These are phyloP conservation scores for Fusarium abutilonis DNA, from an alignment of 2,329 filamentous ascomycete genomes.

Conservation along the genomic window DNA sequence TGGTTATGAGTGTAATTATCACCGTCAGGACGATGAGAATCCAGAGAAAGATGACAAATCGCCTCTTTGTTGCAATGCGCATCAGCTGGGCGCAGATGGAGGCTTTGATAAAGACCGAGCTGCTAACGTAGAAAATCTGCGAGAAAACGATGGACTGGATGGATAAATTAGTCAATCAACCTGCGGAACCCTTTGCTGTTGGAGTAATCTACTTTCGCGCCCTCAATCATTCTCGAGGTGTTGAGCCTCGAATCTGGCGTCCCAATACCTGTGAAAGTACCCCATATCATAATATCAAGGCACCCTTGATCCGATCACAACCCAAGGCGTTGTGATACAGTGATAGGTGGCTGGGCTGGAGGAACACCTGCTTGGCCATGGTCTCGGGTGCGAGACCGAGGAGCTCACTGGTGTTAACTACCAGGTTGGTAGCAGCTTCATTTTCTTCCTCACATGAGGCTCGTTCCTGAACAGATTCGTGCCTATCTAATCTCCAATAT, in stretches of 20 bases:
- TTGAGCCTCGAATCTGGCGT: slow-evolving; percentile 11
- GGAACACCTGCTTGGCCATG: no score
- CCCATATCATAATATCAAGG: slow-evolving; percentile 9
- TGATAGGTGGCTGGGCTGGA: no score
- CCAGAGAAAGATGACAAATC: neutral
- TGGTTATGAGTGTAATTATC: slow-evolving; percentile 2
- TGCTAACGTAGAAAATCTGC: slow-evolving; percentile 19
- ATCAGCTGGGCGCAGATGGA: slow-evolving; percentile 19
- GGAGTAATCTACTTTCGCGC: slow-evolving; percentile 2
- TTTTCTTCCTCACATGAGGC: no score
- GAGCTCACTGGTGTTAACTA: no score
- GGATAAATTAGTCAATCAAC: neutral
- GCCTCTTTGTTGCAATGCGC: slow-evolving; percentile 6
- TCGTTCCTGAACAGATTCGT: no score
- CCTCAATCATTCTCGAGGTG: slow-evolving; percentile 4
- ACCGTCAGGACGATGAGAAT: neutral
- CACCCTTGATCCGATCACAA: no score
- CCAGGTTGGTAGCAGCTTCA: no score
- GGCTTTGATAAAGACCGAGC: slow-evolving; percentile 13
- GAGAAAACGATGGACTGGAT: slow-evolving; percentile 1
- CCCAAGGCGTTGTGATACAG: no score
- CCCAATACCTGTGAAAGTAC: slow-evolving; percentile 1
- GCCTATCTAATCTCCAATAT: no score
- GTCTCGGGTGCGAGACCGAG: no score
- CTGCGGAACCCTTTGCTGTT: no score